Base-by-base conservation (phyloP, 352 stramenopile genomes). In the Phytophthora citrophthora region DNA sequence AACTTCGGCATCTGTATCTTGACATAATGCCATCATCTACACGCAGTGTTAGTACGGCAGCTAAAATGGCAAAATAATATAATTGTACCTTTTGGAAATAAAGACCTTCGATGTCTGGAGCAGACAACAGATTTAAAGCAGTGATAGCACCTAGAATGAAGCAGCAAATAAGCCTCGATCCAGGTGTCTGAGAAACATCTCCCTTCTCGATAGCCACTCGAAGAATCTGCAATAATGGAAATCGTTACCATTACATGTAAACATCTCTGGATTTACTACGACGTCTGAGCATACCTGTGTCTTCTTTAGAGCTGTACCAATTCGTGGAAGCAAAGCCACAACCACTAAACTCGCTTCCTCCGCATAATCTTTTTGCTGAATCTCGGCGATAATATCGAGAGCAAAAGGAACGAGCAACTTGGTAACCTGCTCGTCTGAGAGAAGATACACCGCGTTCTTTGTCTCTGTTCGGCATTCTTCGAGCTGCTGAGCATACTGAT, bases 21-120 rank as follows among this genome's bases (percentile, higher is more conserved):
- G 86, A 43, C 86, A 94, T 26, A 94, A 57, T 0, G 76, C 79
- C 78, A 94, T 92, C 86, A 93, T 94, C 84, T 94, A 73, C 5
- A 6, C 8, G 38, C 9, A 64, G 15, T 34, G 29, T 34, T 13
- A 34, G 29, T 3, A 13, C 8, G 8, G 27, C 3, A 34, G 29
- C 29, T 13, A 34, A 4, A 12, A 34, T 34, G 9, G 9, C 29
- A 18, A 12, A 48, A 38, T 2, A 48, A 24, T 29, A 31, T 26
- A 27, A 32, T 2, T 3, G n/a, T 64, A 91, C 86, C 81, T 93
- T 94, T 38, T 92, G 75, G 36, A 94, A 89, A 64, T 89, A 93
- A 16, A 94, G 70, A 3, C 81, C 81, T 61, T 93, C 86, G 23
- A 94, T 93, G 41, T 94, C 86, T 55, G 85, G 79, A 0, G 79